phyloP scores from a whole-genome alignment of 306 rosid genomes.

The Psophocarpus tetragonolobus region DNA sequence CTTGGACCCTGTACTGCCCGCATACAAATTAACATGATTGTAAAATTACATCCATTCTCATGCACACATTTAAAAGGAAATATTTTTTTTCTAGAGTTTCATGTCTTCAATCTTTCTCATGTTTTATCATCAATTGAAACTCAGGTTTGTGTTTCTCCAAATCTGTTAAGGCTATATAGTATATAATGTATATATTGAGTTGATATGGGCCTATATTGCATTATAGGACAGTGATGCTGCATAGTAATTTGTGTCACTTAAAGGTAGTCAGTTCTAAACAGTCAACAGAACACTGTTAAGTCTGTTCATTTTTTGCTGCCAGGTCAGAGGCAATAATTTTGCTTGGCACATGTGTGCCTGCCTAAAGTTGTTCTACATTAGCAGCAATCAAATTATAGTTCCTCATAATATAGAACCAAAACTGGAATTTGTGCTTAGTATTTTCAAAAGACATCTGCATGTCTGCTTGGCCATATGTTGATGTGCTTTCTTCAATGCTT shows the following conservation, averaged over 20 bases:
- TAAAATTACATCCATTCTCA: not conserved
- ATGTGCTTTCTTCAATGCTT: conserved; percentile 6
- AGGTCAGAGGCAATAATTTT: not conserved
- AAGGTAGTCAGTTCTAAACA: not conserved
- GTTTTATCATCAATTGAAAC: conserved; percentile 19
- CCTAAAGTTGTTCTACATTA: not conserved
- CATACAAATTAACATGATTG: not conserved
- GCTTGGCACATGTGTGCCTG: conserved; percentile 15
- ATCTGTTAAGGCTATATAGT: not conserved
- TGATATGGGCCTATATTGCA: not conserved
- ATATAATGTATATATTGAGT: not conserved
- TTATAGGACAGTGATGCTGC: not conserved
- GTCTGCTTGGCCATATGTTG: conserved; percentile 13
- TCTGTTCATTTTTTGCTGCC: conserved; percentile 2
- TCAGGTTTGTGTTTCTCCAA: not conserved
- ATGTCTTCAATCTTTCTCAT: not conserved
- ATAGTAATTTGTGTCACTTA: not conserved
- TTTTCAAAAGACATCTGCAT: not conserved
- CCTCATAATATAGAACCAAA: not conserved
- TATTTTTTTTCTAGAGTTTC: not conserved
- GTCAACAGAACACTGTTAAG: not conserved
- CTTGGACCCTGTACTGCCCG: conserved; percentile 18
- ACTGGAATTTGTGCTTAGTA: not conserved
- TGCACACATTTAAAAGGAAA: conserved; percentile 4
- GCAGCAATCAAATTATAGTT: not conserved